A percentile compares a stretch with the other conserved stretches of the same genome.
phyloP scores from a whole-genome alignment of 805 yeast genomes.

The Zygosaccharomyces pseudorouxii region DNA sequence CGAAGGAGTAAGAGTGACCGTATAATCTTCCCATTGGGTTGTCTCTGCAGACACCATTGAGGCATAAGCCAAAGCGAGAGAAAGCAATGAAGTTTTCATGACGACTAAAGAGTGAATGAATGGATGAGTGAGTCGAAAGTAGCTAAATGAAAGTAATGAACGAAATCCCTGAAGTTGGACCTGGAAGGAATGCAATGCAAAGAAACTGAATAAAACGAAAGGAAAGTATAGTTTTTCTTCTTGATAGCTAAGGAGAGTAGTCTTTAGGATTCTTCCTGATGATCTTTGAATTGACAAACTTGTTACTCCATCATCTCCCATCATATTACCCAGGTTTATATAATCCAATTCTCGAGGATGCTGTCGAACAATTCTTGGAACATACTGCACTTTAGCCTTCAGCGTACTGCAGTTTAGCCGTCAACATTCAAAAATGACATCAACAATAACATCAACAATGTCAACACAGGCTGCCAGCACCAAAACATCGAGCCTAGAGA shows the following conservation, averaged over 20 bases:
- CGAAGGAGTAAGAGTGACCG: slow-evolving; percentile 16
- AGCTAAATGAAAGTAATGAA: background rate
- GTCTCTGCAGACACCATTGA: slow-evolving; percentile 17
- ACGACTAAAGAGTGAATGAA: background rate
- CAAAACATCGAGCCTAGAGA: background rate
- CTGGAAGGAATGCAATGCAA: background rate
- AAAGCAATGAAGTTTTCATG: slow-evolving; percentile 1
- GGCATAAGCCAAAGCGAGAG: slow-evolving; percentile 4
- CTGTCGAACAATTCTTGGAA: background rate
- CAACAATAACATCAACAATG: background rate
- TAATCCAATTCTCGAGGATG: background rate
- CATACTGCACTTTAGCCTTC: background rate
- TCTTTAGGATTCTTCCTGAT: background rate
- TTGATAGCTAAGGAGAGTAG: background rate
- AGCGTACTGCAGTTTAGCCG: background rate
- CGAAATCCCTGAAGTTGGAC: background rate
- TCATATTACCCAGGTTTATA: background rate
- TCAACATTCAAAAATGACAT: background rate
- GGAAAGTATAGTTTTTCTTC: background rate
- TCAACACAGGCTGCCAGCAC: background rate
- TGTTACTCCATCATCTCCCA: background rate
- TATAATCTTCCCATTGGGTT: slow-evolving; percentile 20
- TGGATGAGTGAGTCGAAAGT: background rate
- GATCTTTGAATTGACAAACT: background rate
- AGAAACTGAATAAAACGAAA: background rate